Conservation (phyloP, 2,329 filamentous ascomycete species). For the Dichotomopilus funicola region DNA sequence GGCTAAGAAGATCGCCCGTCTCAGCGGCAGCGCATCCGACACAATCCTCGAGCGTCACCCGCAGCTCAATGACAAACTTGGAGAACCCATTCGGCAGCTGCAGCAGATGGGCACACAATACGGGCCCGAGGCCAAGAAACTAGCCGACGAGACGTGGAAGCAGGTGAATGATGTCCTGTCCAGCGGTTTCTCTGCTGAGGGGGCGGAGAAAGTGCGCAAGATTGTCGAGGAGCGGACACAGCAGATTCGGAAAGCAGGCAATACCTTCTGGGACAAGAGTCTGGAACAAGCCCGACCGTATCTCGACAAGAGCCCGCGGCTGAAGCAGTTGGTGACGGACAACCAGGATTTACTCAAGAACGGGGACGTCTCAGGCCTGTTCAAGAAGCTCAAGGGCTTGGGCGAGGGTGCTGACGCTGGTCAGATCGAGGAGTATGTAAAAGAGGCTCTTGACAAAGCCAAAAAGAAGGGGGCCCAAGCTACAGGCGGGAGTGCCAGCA, state of each 20-base stretch:
- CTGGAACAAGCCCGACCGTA: constrained; percentile 64
- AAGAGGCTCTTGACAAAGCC: constrained; percentile 51
- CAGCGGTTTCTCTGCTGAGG: constrained; percentile 50
- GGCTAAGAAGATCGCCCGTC: constrained; percentile 49
- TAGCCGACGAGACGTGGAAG: constrained; percentile 64
- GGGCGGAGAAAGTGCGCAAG: constrained; percentile 49
- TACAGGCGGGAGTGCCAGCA: constrained; percentile 8
- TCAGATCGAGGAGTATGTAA: constrained; percentile 55
- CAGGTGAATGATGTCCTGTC: constrained; percentile 59
- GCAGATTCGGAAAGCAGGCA: constrained; percentile 59
- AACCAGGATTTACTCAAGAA: constrained; percentile 63
- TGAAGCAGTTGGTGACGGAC: constrained; percentile 65
- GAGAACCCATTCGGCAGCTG: constrained; percentile 60
- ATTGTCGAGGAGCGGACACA: constrained; percentile 65
- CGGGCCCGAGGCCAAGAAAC: constrained; percentile 70
- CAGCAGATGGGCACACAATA: constrained; percentile 63
- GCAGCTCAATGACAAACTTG: constrained; percentile 63
- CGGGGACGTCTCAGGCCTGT: constrained; percentile 58
- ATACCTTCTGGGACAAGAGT: constrained; percentile 66
- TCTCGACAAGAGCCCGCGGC: constrained; percentile 68
- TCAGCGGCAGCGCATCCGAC: constrained; percentile 55
- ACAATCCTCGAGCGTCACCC: constrained; percentile 71
- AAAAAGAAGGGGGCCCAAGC: constrained; percentile 37
- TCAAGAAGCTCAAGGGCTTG: constrained; percentile 55
- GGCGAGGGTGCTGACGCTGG: constrained; percentile 54